phyloP scores from a whole-genome alignment of 2,329 filamentous ascomycete genomes.

The Aspergillus tamarii region DNA sequence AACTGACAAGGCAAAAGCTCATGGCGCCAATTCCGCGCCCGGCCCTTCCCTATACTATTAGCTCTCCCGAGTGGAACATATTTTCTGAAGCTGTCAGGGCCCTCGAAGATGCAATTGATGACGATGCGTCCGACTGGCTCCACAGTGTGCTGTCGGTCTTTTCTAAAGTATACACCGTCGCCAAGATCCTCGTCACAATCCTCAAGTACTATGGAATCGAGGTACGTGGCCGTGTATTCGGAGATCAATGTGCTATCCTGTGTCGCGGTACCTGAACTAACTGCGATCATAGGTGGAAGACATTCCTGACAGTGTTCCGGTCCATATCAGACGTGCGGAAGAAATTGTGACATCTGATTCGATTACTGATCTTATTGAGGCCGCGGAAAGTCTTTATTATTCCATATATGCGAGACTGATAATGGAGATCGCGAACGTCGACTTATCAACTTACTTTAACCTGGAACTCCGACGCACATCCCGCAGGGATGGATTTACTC shows the following conservation, averaged over 20 bases:
- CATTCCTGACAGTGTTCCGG: constrained; percentile 30
- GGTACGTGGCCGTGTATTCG: constrained; percentile 25
- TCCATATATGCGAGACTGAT: constrained; percentile 39
- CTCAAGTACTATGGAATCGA: constrained; percentile 39
- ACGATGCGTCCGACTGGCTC: constrained; percentile 28
- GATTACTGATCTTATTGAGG: constrained; percentile 35
- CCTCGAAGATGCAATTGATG: constrained; percentile 23
- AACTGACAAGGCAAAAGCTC: constrained; percentile 9
- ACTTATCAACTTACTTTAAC: constrained; percentile 38
- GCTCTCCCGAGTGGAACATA: constrained; percentile 35
- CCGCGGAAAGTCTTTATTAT: constrained; percentile 42
- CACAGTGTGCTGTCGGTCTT: constrained; percentile 34
- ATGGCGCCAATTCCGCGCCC: constrained; percentile 24
- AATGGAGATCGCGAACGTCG: constrained; percentile 41
- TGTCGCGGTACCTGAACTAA: background rate
- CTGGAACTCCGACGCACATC: constrained; percentile 25
- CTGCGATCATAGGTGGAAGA: constrained; percentile 34
- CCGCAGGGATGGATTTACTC: constrained; percentile 21
- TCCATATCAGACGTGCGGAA: constrained; percentile 37
- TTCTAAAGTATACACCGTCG: constrained; percentile 38
- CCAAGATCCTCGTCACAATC: constrained; percentile 38
- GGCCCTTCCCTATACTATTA: constrained; percentile 35
- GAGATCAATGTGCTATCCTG: background rate
- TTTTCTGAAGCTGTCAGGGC: constrained; percentile 15
- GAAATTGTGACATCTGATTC: constrained; percentile 30